A percentile compares a stretch with the other conserved stretches of the same genome.
phyloP scores from a whole-genome alignment of 108 stramenopile species.

The Bacterosira constricta region DNA sequence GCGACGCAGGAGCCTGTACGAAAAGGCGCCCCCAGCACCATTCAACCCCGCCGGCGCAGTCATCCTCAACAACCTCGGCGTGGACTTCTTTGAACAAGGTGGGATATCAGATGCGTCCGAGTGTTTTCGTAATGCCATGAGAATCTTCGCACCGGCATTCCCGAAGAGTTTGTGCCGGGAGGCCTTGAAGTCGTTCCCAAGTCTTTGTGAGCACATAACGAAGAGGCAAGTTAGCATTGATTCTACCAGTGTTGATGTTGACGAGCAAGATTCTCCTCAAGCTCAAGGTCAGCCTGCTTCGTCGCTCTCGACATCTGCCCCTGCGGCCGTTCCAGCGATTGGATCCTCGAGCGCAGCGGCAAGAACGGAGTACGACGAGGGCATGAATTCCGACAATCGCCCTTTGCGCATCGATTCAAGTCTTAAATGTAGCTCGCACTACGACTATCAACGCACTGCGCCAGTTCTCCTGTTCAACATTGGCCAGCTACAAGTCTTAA shows the following conservation, averaged over 20 bases:
- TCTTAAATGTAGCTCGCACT: no score
- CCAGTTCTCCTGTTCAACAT: constrained; percentile 60
- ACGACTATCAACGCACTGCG: constrained; percentile 8
- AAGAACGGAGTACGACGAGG: constrained; percentile 58
- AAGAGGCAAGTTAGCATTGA: not conserved
- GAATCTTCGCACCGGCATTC: no score
- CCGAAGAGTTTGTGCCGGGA: no score
- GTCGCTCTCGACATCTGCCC: not conserved
- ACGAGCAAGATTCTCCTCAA: not conserved
- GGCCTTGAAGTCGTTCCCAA: not conserved
- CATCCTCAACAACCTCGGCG: no score
- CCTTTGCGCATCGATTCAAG: constrained; percentile 43
- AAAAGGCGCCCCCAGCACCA: no score
- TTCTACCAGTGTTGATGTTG: not conserved
- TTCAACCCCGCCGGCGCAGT: no score
- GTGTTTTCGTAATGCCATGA: constrained; percentile 22
- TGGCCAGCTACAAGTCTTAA: constrained; percentile 37
- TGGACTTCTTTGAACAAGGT: no score
- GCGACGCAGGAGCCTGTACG: no score
- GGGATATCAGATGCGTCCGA: no score
- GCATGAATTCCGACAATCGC: constrained; percentile 49
- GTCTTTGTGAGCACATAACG: not conserved
- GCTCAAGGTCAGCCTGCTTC: not conserved
- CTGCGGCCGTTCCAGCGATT: not conserved
- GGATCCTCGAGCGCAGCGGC: not conserved